phyloP scores from a whole-genome alignment of 345 rosid genomes.

The Zanthoxylum bungeanum region DNA sequence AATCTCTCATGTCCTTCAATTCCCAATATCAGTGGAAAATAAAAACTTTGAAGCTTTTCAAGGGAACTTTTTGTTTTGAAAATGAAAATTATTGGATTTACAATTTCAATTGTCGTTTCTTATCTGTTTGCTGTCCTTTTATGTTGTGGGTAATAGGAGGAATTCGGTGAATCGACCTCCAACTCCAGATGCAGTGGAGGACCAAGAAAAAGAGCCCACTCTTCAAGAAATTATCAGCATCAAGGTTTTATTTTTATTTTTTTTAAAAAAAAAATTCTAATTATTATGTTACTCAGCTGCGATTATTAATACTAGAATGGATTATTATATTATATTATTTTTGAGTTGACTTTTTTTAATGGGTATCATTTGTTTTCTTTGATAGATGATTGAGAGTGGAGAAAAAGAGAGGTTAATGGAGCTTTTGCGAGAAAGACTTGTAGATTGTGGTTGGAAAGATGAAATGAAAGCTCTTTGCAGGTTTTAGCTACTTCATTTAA shows the following conservation, averaged over 20 bases:
- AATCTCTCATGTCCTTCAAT: neutral
- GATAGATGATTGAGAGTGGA: constrained; percentile 65
- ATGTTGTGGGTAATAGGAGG: constrained; percentile 37
- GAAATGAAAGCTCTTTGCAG: constrained; percentile 84
- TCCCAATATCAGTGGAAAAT: neutral
- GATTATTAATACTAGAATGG: neutral
- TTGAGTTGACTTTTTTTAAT: neutral
- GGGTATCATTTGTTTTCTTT: neutral
- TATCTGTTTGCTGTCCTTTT: neutral
- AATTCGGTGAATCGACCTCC: constrained; percentile 62
- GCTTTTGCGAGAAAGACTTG: constrained; percentile 64
- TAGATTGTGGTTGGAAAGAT: constrained; percentile 85
- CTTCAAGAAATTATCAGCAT: constrained; percentile 57
- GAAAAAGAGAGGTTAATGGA: constrained; percentile 73
- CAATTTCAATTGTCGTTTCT: neutral
- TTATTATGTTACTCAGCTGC: neutral
- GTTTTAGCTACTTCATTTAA: constrained; percentile 20
- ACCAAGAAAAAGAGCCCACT: constrained; percentile 43
- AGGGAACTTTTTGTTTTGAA: neutral
- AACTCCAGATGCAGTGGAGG: constrained; percentile 47
- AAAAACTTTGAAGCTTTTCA: neutral
- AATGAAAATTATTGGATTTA: neutral
- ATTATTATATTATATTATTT: neutral
- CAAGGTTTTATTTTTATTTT: constrained; percentile 39
- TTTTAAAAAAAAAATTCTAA: no score